Evolutionary conservation across 768 basidiomycete genomes (phyloP).

Genomic region (Thelephora aurantiotincta): DNA sequence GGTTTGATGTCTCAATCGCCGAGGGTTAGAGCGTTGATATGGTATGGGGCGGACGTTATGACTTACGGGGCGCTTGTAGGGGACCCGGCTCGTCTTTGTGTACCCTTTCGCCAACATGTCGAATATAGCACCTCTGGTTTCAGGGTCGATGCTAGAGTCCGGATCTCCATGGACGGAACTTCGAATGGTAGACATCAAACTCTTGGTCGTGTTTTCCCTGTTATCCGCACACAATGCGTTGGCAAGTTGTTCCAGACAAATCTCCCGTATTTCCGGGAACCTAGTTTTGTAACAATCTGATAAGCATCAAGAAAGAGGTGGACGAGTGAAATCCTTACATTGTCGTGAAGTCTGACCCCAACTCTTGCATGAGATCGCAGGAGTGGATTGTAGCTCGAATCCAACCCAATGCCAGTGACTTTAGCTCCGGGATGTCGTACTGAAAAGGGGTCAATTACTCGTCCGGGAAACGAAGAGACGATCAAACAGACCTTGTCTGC

Average conservation of each 20-base stretch:
- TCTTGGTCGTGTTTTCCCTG: not conserved
- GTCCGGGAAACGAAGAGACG: not conserved
- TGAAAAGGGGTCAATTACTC: not conserved
- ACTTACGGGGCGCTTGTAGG: too few species aligned
- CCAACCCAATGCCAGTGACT: constrained; percentile 7
- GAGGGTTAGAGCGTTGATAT: too few species aligned
- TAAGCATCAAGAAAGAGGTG: not conserved
- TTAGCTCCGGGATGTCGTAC: constrained; percentile 10
- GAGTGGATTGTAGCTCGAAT: constrained; percentile 5
- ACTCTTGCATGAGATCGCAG: constrained; percentile 13
- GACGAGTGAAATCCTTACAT: constrained; percentile 7
- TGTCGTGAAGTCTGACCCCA: constrained; percentile 11
- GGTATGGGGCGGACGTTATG: too few species aligned
- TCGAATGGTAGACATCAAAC: not conserved
- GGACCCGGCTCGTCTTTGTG: too few species aligned
- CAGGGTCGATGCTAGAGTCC: too few species aligned
- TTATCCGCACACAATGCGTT: not conserved
- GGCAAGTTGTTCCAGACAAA: not conserved
- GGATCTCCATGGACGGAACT: not conserved
- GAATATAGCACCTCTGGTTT: too few species aligned
- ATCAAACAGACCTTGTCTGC: constrained; percentile 9
- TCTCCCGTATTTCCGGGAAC: not conserved
- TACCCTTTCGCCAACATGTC: too few species aligned
- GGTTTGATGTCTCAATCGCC: too few species aligned
- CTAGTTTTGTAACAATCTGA: not conserved